Evolutionary conservation across 257 asterid genomes (phyloP).

Genomic region (Prunella vulgaris): DNA sequence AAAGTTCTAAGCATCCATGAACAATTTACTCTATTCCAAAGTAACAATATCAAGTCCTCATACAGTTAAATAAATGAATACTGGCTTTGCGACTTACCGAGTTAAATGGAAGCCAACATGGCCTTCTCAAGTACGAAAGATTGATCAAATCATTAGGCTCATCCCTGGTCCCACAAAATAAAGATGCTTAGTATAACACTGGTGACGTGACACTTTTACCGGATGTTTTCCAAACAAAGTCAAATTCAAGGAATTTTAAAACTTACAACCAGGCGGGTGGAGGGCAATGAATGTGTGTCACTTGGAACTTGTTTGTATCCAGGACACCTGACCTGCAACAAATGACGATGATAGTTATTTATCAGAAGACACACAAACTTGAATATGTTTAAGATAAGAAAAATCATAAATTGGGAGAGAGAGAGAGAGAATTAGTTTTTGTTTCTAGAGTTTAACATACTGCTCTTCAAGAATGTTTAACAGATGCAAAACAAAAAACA

Average conservation of each 20-base stretch:
- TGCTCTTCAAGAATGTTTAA: conserved; percentile 4
- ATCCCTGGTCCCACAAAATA: conserved; percentile 53
- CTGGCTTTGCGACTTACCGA: conserved; percentile 51
- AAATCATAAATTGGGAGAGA: not conserved
- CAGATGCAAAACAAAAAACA: not conserved
- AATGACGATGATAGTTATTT: not conserved
- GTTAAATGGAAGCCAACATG: conserved; percentile 79
- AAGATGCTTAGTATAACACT: conserved; percentile 21
- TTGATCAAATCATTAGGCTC: conserved; percentile 39
- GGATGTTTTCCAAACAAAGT: not conserved
- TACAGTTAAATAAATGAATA: conserved; percentile 2
- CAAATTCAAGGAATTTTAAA: conserved; percentile 2
- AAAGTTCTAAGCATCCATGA: conserved; percentile 1
- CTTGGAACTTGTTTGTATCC: conserved; percentile 62
- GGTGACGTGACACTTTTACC: conserved; percentile 15
- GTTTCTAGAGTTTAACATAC: not conserved
- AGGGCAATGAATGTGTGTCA: conserved; percentile 96
- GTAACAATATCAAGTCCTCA: not conserved
- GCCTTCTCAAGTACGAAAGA: conserved; percentile 53
- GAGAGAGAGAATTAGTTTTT: not conserved
- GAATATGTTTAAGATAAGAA: not conserved
- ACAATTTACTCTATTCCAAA: not conserved
- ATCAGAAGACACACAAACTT: too few species aligned
- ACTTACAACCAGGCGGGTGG: conserved; percentile 93
- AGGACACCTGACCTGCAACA: conserved; percentile 84